A percentile compares a stretch with the other conserved stretches of the same genome.
phyloP scores from a whole-genome alignment of 805 yeast genomes.

The Saturnispora dispora region DNA sequence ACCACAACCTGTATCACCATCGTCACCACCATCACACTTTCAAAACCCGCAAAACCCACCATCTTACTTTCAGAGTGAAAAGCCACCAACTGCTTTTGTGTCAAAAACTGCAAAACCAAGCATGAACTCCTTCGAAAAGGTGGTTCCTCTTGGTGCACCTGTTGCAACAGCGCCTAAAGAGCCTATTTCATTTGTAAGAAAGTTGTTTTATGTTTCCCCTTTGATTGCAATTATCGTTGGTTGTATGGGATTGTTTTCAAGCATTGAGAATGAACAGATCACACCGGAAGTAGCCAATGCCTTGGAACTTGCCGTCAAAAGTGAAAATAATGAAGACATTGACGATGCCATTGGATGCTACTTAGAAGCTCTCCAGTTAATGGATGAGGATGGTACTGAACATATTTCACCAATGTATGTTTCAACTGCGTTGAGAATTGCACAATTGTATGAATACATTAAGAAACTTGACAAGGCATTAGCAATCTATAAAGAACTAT shows the following conservation, averaged over 20 bases:
- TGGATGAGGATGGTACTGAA: conserved; percentile 45
- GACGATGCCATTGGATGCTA: conserved; percentile 62
- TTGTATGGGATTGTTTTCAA: background rate
- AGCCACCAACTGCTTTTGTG: background rate
- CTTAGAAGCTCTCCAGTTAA: conserved; percentile 57
- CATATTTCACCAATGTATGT: conserved; percentile 70
- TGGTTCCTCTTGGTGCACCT: background rate
- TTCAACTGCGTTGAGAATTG: conserved; percentile 75
- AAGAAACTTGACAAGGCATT: conserved; percentile 22
- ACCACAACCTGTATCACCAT: background rate
- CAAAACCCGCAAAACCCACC: conserved; percentile 16
- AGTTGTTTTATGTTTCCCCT: background rate
- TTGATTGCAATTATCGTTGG: background rate
- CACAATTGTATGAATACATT: conserved; percentile 61
- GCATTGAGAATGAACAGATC: conserved; percentile 8
- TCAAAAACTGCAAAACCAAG: background rate
- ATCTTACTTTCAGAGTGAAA: background rate
- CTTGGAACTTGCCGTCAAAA: conserved; percentile 9
- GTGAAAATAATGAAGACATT: conserved; percentile 34
- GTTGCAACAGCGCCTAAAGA: background rate
- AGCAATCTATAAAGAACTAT: conserved; percentile 18
- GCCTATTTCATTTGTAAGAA: background rate
- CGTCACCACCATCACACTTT: conserved; percentile 6
- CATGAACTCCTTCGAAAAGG: background rate
- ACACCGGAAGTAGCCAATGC: conserved; percentile 11